phyloP scores from a whole-genome alignment of 441 rosid species.

The Brassica hybrid region DNA sequence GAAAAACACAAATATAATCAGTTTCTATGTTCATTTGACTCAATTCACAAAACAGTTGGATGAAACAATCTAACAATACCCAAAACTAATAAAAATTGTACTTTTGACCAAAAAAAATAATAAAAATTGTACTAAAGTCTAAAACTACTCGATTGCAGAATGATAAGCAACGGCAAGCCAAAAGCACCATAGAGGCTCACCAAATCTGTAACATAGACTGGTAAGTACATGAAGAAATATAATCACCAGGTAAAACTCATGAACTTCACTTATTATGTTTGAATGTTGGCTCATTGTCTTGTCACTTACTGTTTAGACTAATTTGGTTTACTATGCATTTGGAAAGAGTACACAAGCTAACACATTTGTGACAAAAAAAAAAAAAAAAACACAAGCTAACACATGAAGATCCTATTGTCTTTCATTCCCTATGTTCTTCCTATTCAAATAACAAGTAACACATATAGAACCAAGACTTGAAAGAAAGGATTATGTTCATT shows the following conservation, averaged over 20 bases:
- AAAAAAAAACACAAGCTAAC: background rate
- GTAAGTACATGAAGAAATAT: background rate
- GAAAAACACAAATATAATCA: background rate
- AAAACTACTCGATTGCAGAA: background rate
- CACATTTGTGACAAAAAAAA: too few species aligned
- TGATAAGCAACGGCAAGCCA: background rate
- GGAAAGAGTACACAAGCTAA: background rate
- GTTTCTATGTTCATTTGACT: background rate
- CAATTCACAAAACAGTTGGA: background rate
- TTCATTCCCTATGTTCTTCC: background rate
- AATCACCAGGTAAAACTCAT: background rate
- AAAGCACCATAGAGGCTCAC: background rate
- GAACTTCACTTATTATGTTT: too few species aligned
- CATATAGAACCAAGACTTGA: background rate
- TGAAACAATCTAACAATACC: background rate
- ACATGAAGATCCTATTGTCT: background rate
- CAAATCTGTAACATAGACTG: background rate
- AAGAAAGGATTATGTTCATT: background rate
- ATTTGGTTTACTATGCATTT: background rate
- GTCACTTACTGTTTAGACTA: background rate
- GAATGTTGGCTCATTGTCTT: background rate
- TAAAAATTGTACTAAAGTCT: too few species aligned
- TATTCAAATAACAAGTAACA: background rate
- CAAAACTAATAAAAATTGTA: background rate
- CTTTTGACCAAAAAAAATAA: too few species aligned